These are phyloP conservation scores for Xylariaceae sp. DNA, from an alignment of 2,329 filamentous ascomycete genomes.

Conservation along the genomic window DNA sequence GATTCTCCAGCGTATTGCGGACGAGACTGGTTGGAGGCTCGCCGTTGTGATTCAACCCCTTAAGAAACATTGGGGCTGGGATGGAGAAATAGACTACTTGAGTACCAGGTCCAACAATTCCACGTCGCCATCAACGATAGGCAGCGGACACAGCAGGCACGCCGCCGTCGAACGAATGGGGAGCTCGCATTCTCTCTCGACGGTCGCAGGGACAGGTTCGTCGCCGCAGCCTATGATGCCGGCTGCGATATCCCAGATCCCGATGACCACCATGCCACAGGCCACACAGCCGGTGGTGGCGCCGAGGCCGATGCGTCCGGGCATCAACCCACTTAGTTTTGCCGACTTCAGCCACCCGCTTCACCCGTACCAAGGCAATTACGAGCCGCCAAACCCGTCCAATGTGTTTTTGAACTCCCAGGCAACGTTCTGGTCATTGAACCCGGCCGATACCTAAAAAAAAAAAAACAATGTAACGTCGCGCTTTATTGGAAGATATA, in stretches of 20 bases:
- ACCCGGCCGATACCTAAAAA: too few species aligned
- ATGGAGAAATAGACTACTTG: constrained; percentile 33
- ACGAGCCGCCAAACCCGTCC: constrained; percentile 63
- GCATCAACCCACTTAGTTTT: constrained; percentile 68
- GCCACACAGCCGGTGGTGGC: constrained; percentile 30
- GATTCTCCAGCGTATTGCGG: constrained; percentile 71
- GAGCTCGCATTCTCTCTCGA: constrained; percentile 12
- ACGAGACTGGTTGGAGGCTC: constrained; percentile 75
- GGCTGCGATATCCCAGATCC: constrained; percentile 20
- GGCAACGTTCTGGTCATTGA: too few species aligned
- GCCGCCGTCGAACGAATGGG: constrained; percentile 16
- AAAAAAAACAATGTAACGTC: too few species aligned
- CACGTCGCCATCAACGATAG: constrained; percentile 6
- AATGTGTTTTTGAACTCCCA: too few species aligned
- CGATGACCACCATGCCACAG: constrained; percentile 21
- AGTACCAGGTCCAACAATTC: constrained; percentile 22
- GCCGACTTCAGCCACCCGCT: constrained; percentile 75
- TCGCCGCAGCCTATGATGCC: constrained; percentile 25
- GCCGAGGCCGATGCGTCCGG: constrained; percentile 33
- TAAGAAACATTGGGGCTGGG: constrained; percentile 75
- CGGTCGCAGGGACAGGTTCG: constrained; percentile 15
- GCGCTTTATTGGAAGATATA: too few species aligned
- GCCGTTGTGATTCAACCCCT: constrained; percentile 69
- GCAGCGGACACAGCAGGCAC: constrained; percentile 1
- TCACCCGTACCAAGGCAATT: constrained; percentile 78